Conservation (phyloP, 106 monocot species). For the Apostasia ramifera region DNA sequence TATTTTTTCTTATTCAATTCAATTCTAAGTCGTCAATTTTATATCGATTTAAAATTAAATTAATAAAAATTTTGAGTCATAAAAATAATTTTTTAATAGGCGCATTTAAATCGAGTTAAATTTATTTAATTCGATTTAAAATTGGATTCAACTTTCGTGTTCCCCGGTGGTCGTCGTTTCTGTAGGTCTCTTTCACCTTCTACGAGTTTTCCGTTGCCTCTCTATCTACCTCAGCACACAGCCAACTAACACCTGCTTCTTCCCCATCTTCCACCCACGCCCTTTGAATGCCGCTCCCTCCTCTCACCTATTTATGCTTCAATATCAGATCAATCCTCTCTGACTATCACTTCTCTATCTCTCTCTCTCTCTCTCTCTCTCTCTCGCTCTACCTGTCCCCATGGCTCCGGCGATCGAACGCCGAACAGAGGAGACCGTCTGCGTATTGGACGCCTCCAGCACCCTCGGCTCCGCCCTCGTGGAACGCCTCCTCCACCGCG, state of each 20-base stretch:
- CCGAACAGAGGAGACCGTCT: slow-evolving; percentile 39
- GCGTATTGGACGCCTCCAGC: slow-evolving; percentile 77
- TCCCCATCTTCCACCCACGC: slow-evolving; percentile 22
- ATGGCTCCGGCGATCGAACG: slow-evolving; percentile 20
- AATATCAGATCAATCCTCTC: background rate
- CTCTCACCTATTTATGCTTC: slow-evolving; percentile 3
- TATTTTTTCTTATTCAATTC: too few species aligned
- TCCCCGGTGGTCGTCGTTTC: too few species aligned
- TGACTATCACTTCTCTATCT: slow-evolving; percentile 4
- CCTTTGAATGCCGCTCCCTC: slow-evolving; percentile 27
- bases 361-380: background rate
- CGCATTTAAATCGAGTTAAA: too few species aligned
- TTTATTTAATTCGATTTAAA: too few species aligned
- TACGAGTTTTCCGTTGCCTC: background rate
- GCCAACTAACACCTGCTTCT: slow-evolving; percentile 31
- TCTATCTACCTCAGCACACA: slow-evolving; percentile 13
- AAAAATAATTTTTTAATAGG: too few species aligned
- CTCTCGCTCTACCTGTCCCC: background rate
- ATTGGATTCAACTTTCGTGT: too few species aligned
- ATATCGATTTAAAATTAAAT: too few species aligned
- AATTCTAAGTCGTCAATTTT: too few species aligned
- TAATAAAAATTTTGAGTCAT: too few species aligned
- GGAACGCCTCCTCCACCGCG: slow-evolving; percentile 51
- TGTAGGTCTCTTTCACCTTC: too few species aligned
- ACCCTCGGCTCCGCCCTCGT: slow-evolving; percentile 53